Evolutionary conservation across 345 rosid species (phyloP).

Genomic region (Balakata baccata): DNA sequence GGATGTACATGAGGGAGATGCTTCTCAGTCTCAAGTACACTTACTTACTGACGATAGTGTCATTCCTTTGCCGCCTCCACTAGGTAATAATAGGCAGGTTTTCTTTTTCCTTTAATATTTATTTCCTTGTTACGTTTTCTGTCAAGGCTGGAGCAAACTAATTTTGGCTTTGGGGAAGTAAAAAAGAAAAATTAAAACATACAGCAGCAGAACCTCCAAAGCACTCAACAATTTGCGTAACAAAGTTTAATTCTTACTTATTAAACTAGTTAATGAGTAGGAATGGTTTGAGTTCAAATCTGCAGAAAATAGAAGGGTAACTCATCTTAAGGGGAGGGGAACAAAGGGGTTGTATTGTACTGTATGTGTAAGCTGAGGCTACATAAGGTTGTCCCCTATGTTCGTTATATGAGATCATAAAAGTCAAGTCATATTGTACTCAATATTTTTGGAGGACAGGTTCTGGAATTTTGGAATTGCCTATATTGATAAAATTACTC

Average conservation of each 20-base stretch:
- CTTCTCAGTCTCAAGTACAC: constrained; percentile 17
- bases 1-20: constrained; percentile 14
- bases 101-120: neutral
- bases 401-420: neutral
- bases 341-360: too few species aligned
- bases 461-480: too few species aligned
- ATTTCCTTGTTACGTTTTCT: neutral
- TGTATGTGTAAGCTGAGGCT: too few species aligned
- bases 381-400: too few species aligned
- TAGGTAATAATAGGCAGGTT: constrained; percentile 40
- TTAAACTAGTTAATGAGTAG: neutral
- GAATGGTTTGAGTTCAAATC: too few species aligned
- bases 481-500: neutral
- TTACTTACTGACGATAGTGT: constrained; percentile 19
- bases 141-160: neutral
- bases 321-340: too few species aligned
- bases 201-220: neutral
- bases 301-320: too few species aligned
- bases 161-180: neutral
- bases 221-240: neutral
- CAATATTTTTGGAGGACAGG: neutral
- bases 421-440: too few species aligned
- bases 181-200: neutral
- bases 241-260: neutral
- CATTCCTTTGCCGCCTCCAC: constrained; percentile 57